Conservation (phyloP, 2,329 filamentous ascomycete species). For the Botrytis galanthina region DNA sequence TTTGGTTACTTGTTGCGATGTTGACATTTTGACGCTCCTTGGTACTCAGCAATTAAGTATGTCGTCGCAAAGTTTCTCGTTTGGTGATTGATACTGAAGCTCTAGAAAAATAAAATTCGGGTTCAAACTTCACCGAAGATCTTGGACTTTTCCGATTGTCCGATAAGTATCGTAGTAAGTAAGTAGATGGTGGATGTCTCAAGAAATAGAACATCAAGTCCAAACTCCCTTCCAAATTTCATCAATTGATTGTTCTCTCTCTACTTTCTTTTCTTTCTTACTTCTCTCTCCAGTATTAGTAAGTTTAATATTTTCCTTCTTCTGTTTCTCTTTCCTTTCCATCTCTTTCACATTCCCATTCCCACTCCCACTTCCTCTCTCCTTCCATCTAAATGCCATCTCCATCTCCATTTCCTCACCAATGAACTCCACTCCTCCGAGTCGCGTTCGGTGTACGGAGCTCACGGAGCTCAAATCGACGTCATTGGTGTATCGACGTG, state of each 20-base stretch:
- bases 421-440: background rate
- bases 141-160: background rate
- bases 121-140: background rate
- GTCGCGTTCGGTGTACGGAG: background rate
- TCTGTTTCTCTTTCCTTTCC: background rate
- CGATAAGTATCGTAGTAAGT: background rate
- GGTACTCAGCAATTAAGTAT: background rate
- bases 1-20: conserved; percentile 35
- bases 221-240: conserved; percentile 16
- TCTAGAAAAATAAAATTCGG: background rate
- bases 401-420: conserved; percentile 2
- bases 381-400: background rate
- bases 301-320: background rate
- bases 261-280: background rate
- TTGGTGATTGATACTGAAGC: background rate
- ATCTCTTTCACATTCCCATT: background rate
- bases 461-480: background rate
- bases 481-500: background rate
- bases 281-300: background rate
- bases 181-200: background rate
- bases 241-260: background rate
- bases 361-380: background rate
- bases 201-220: background rate
- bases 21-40: conserved; percentile 3
- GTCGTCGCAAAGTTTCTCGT: background rate